Percentiles rank a stretch among this genome's conserved stretches.
These are phyloP conservation scores for Coniochaeta ligniaria DNA, from an alignment of 2,329 filamentous ascomycete genomes.

Conservation along the genomic window DNA sequence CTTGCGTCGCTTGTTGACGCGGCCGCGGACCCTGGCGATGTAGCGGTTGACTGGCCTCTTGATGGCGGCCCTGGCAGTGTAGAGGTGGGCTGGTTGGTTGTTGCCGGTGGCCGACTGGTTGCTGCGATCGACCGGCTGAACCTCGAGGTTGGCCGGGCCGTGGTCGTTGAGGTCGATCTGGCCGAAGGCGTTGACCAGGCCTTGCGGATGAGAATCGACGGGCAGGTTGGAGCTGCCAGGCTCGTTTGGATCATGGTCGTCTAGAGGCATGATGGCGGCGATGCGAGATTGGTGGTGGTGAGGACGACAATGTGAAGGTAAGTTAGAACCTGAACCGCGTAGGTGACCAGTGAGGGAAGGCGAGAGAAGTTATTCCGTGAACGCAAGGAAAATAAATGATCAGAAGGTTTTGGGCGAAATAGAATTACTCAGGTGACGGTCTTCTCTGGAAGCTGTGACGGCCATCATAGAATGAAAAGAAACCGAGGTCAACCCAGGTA, in stretches of 20 bases:
- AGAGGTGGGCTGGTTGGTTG: neutral
- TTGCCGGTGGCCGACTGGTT: neutral
- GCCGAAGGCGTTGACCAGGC: neutral
- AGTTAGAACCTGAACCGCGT: neutral
- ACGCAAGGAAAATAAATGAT: neutral
- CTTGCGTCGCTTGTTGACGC: neutral
- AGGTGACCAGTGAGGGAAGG: neutral
- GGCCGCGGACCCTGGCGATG: too few relatives aligned
- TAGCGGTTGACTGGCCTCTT: too few relatives aligned
- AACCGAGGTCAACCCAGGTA: too few relatives aligned
- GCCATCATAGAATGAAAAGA: neutral
- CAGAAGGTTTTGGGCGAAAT: neutral
- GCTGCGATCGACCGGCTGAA: too few relatives aligned
- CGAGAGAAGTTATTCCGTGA: too few relatives aligned
- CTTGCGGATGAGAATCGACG: neutral
- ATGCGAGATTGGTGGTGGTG: neutral
- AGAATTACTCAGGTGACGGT: neutral
- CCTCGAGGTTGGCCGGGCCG: too few relatives aligned
- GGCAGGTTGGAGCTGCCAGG: neutral
- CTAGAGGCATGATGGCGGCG: neutral
- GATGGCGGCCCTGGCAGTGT: neutral
- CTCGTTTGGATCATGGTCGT: neutral
- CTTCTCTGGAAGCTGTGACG: neutral
- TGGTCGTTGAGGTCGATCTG: too few relatives aligned
- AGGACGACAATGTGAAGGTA: neutral